Evolutionary conservation across 352 stramenopile species (phyloP), one percentile per base, ranked within the genome.

Genomic region (Phytopythium delawarense): DNA sequence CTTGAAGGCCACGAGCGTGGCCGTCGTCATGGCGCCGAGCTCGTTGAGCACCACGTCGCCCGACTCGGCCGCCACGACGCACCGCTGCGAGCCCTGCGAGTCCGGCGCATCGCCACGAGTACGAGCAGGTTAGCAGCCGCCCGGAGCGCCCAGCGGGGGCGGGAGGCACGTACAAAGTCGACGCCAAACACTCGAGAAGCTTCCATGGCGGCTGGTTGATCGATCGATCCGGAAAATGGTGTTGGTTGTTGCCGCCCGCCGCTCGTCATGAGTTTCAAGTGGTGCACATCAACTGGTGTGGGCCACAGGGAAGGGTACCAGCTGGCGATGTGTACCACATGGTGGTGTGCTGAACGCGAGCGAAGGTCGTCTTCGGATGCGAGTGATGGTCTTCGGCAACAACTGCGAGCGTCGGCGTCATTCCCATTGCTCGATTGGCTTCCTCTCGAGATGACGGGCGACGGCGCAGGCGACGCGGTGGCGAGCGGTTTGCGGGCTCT

Each of bases 21-120:
- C 85, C 4, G 85, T 94, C 35, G 87, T 94, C 80, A 96, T 92
- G 49, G 75, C 79, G 42, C 89, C 89, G 11, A 97, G 82, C 69
- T 96, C 88, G 58, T 96, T 96, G 39, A 94, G 81, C 67, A 96
- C 81, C 34, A 96, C 86, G 42, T 95, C 88, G 53, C 87, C 87
- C 2, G 71, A 77, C 65, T 65, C 76, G 55, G 79, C 76, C 30
- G 86, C 83, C 13, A 92, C 75, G 7, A 94, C 86, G 56, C 78
- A 94, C 62, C 82, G 86, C 71, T 89, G 80, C 28, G 86, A 87
- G 56, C 86, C 82, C 86, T 92, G 42, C 9, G 11, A 16, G 16
- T 32, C 40, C 44, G 4, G 4, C 28, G 28, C 28, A 48, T 57
- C 7, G 30, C 12, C n/a, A 45, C 15, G 15, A n/a, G 16, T 18